Base-by-base conservation (phyloP, 345 rosid species). In the Gossypium anomalum region DNA sequence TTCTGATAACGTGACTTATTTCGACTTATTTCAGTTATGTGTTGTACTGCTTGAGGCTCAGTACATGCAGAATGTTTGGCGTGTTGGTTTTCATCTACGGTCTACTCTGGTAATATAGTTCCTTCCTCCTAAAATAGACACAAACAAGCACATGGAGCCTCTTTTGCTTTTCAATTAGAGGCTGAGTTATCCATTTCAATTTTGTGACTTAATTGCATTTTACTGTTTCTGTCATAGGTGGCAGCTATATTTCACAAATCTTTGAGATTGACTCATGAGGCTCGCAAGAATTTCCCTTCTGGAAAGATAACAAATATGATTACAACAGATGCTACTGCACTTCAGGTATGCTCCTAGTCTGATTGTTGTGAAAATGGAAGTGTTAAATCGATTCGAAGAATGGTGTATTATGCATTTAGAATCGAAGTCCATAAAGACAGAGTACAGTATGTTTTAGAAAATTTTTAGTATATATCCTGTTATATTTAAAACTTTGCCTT, bases 251-350 rank as follows among this genome's bases (percentile, higher is more conserved):
- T 95, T 83, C 88, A 85, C 61, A 95, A 93, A 84, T 86, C 97
- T 59, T 75, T 93, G 67, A 87, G 99, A 79, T 81, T 95, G 69
- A 91, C 92, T 77, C 94, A 93, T 57, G 99, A 90, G 80, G 82
- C 86, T 78, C 97, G 96, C 78, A 86, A 86, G 81, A 87, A 89
- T 86, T 93, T 93, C 70, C 86, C 88, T 27, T 88, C 97, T 64
- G 99, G 98, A 58, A 95, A 93, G 84, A 84, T 95, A 75, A 95
- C 93, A 60, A 95, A 95, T 75, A 90, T 95, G 92, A 95, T 95
- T 82, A 89, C 99, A 73, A 93, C 98, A 68, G 98, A 95, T 87
- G 91, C 96, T 64, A 92, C 83, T 83, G 81, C 98, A 45, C 93
- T 93, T 79, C 97, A 95, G 96, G 98, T 87, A 75, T 76, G 77